A percentile compares a stretch with the other conserved stretches of the same genome.
phyloP scores from a whole-genome alignment of 352 stramenopile species.

The Lagenidium sp. region DNA sequence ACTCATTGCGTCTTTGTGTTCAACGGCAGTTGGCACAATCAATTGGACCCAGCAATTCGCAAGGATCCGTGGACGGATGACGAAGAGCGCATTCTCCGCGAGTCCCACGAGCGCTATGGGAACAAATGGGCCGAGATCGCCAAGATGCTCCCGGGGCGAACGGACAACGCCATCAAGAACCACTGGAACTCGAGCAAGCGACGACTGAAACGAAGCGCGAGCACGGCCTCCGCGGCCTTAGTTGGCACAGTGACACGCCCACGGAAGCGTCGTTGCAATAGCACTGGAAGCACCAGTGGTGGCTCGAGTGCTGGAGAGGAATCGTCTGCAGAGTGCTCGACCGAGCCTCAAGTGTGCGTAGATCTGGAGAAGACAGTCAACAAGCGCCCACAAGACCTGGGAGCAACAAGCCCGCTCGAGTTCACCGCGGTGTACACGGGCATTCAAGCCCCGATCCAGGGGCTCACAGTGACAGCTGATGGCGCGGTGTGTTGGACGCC shows the following conservation, averaged over 20 bases:
- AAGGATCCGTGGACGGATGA: conserved; percentile 89
- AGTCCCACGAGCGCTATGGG: conserved; percentile 69
- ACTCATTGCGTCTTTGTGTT: background rate
- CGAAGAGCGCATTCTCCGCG: conserved; percentile 76
- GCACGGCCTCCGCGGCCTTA: background rate
- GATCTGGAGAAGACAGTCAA: background rate
- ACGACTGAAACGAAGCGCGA: conserved; percentile 41
- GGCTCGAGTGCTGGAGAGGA: conserved; percentile 13
- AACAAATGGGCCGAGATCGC: conserved; percentile 91
- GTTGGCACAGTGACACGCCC: background rate
- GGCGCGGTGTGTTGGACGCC: conserved; percentile 9
- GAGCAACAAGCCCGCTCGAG: conserved; percentile 1
- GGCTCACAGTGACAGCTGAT: conserved; percentile 5
- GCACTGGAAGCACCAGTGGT: conserved; percentile 7
- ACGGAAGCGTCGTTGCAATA: conserved; percentile 8
- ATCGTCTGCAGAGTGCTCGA: background rate
- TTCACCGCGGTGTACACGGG: conserved; percentile 1
- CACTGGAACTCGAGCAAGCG: conserved; percentile 89
- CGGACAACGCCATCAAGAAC: conserved; percentile 91
- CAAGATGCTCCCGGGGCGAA: conserved; percentile 79
- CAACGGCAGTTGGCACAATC: conserved; percentile 87
- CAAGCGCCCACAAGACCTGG: conserved; percentile 1
- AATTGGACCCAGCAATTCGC: conserved; percentile 90
- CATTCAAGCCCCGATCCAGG: background rate
- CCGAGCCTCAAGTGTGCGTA: background rate